Conservation (phyloP, 1,284 basidiomycete species). For the Moniliophthora roreri region DNA sequence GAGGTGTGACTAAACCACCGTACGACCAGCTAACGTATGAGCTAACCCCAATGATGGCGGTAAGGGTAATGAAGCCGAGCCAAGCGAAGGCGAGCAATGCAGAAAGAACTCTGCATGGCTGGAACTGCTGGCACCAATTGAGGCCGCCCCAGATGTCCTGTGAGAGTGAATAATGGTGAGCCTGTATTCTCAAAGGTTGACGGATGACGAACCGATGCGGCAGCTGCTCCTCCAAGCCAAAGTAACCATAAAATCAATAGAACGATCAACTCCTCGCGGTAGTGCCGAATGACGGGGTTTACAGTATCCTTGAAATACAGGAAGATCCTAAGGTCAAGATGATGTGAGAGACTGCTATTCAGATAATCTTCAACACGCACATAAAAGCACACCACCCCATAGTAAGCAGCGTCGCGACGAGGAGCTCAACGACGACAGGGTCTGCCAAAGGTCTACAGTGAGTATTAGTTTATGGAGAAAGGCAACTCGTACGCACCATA, state of each 20-base stretch:
- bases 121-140: not conserved
- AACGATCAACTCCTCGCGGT: slow-evolving; percentile 11
- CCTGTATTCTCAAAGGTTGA: not conserved
- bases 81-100: not conserved
- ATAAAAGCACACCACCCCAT: slow-evolving; percentile 61
- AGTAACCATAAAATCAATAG: slow-evolving; percentile 13
- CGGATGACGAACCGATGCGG: slow-evolving; percentile 9
- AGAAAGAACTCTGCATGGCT: not conserved
- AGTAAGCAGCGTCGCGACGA: slow-evolving; percentile 59
- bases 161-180: no score
- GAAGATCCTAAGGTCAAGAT: slow-evolving; percentile 3
- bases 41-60: not conserved
- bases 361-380: slow-evolving; percentile 39
- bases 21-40: not conserved
- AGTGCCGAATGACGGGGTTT: slow-evolving; percentile 1
- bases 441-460: slow-evolving; percentile 38
- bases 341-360: not conserved
- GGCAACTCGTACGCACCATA: slow-evolving; percentile 46
- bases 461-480: not conserved
- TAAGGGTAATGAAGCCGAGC: not conserved
- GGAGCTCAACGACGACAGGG: slow-evolving; percentile 64
- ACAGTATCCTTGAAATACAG: slow-evolving; percentile 6
- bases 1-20: not conserved
- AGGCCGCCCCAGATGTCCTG: not conserved
- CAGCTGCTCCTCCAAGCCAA: slow-evolving; percentile 14